Evolutionary conservation across 2,329 filamentous ascomycete genomes (phyloP).

Genomic region (Penicillium sp.): DNA sequence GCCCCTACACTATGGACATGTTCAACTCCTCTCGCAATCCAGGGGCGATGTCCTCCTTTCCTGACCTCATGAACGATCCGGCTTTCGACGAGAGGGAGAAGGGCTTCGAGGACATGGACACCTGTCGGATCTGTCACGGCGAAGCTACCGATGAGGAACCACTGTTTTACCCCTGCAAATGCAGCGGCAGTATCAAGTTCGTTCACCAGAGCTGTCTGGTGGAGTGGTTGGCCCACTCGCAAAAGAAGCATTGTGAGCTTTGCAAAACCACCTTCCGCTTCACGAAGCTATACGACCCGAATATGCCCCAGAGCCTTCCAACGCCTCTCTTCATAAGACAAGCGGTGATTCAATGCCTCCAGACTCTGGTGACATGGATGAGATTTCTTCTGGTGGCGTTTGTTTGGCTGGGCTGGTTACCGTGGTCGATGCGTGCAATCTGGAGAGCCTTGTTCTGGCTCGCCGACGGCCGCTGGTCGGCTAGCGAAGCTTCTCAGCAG

Average conservation of each 20-base stretch:
- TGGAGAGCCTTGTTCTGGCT: slow-evolving; percentile 97
- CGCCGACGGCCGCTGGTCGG: slow-evolving; percentile 70
- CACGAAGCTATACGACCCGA: slow-evolving; percentile 92
- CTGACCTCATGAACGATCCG: slow-evolving; percentile 60
- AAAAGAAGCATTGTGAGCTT: slow-evolving; percentile 99
- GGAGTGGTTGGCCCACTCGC: slow-evolving; percentile 97
- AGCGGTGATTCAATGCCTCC: slow-evolving; percentile 68
- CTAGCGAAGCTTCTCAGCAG: slow-evolving; percentile 25
- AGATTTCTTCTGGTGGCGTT: slow-evolving; percentile 74
- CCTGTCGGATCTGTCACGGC: slow-evolving; percentile 94
- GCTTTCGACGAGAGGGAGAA: slow-evolving; percentile 44
- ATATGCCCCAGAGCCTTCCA: slow-evolving; percentile 86
- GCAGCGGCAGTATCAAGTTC: slow-evolving; percentile 96
- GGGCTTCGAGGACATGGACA: slow-evolving; percentile 62
- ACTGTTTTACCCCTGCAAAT: slow-evolving; percentile 97
- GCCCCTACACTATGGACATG: slow-evolving; percentile 28
- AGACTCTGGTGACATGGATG: slow-evolving; percentile 72
- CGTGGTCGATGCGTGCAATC: slow-evolving; percentile 84
- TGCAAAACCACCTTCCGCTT: slow-evolving; percentile 99
- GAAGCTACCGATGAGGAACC: slow-evolving; percentile 80
- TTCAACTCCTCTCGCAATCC: slow-evolving; percentile 22
- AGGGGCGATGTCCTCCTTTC: slow-evolving; percentile 24
- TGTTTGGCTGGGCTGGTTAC: slow-evolving; percentile 86
- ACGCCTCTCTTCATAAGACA: slow-evolving; percentile 77
- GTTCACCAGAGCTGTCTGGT: slow-evolving; percentile 98